Base-by-base conservation (phyloP, 345 rosid species). In the Euclidium syriacum region DNA sequence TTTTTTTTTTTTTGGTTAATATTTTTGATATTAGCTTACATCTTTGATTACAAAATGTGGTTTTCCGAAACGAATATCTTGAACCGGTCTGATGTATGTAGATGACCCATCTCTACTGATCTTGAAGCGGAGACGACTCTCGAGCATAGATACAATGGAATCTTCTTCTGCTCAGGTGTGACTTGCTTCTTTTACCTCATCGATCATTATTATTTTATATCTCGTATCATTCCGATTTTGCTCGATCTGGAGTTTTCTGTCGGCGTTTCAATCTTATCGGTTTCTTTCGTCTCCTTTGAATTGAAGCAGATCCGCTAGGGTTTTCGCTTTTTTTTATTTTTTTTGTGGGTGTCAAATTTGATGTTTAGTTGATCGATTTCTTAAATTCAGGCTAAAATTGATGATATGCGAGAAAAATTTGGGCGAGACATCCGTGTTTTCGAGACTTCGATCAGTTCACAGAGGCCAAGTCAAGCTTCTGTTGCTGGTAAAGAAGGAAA, bases 391-490 rank as follows among this genome's bases (percentile, higher is more conserved):
- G 87, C 81, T 48, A 85, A 77, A 76, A 49, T 87, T 53, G 83
- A 70, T 39, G 87, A 79, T 24, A 61, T 70, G 4, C 83, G 81
- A 78, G 99, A 80, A 51, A 87, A 83, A 62, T 77, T 70, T 56
- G 99, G 97, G 53, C 71, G 84, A 52, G 90, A 89, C 65, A 52
- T 94, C 59, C 81, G 72, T 47, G 91, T 94, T 23, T 94, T 89
- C 68, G 90, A 87, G 72, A 89, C 96, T 54, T 55, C 67, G 46
- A 71, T 67, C 4, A 38, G 43, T 53, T 80, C 83, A 25, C 56
- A 76, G 22, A 42, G 75, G 10, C 56, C 75, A 64, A 71, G 19
- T 78, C 81, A 75, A 71, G 75, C 46, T 18, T 67, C 83, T 39
- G 61, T 34, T 49, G 62, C 55, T 60, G 88, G 90, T 87, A 52